Base-by-base conservation (phyloP, 257 asterid genomes). In the Cruciata laevipes region DNA sequence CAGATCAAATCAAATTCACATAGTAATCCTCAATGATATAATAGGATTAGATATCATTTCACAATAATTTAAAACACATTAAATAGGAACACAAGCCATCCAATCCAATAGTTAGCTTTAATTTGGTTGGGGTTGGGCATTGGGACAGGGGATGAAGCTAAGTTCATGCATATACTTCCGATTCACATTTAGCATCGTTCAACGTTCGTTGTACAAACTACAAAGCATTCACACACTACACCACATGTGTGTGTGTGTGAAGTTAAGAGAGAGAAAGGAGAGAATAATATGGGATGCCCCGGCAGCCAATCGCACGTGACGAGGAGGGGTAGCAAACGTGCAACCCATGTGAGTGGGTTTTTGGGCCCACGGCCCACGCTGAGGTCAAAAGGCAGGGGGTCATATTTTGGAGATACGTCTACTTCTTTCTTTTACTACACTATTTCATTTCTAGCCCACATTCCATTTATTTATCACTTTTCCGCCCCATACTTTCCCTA, bases 281-380 rank as follows among this genome's bases (percentile, higher is more conserved):
- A 35, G 68, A 32, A 27, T 60, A 73, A 78, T 25, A 61, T 70
- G 37, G 17, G n/a, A n/a, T n/a, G n/a, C n/a, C n/a, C n/a, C n/a
- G n/a, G 30, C 30, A 27, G 30, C 30, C 30, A 27, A 27, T 27
- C 83, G 87, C 92, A 82, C 89, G 86, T 86, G 96, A 75, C 72
- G 20, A 60, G 68, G 67, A 60, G 40, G 66, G 57, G 82, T 59
- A 79, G 17, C 77, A 79, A 78, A 80, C 82, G 91, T 84, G 88
- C 82, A 70, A 33, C 74, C 89, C 95, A 83, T 79, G 92, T 85
- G 95, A 81, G 35, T 52, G 75, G 81, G 75, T 64, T 72, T 47
- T 73, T 69, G 79, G 87, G 71, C 76, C 90, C 91, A 51, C 73
- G 76, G 68, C 84, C 89, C 88, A 86, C 78, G 70, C 75, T 61